phyloP scores from a whole-genome alignment of 306 rosid species.

The Pachyrhizus erosus region DNA sequence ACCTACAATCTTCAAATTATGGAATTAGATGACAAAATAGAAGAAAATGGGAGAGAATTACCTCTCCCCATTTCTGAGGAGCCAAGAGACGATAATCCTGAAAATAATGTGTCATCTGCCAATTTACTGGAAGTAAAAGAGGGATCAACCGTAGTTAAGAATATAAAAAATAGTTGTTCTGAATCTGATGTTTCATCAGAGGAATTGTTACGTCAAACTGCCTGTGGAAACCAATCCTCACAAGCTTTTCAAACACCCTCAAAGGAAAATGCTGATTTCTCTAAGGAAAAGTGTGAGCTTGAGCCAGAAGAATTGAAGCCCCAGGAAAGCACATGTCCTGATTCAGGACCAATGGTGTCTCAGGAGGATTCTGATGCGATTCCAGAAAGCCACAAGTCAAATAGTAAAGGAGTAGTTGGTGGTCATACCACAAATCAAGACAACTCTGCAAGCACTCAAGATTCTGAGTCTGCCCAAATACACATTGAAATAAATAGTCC shows the following conservation, averaged over 20 bases:
- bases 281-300: slow-evolving; percentile 42
- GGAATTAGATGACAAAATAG: slow-evolving; percentile 49
- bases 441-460: slow-evolving; percentile 51
- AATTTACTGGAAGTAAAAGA: slow-evolving; percentile 49
- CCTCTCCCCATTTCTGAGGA: slow-evolving; percentile 52
- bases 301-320: slow-evolving; percentile 59
- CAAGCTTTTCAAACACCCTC: slow-evolving; percentile 52
- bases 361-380: slow-evolving; percentile 44
- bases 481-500: slow-evolving; percentile 51
- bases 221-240: slow-evolving; percentile 49
- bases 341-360: slow-evolving; percentile 41
- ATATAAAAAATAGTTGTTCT: slow-evolving; percentile 36
- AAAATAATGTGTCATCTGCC: slow-evolving; percentile 39
- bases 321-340: slow-evolving; percentile 44
- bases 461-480: slow-evolving; percentile 52
- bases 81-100: slow-evolving; percentile 40
- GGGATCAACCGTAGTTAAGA: slow-evolving; percentile 48
- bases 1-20: slow-evolving; percentile 37
- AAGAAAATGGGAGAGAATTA: slow-evolving; percentile 42
- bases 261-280: slow-evolving; percentile 47
- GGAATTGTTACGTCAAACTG: slow-evolving; percentile 44
- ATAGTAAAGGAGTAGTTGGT: slow-evolving; percentile 43
- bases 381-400: slow-evolving; percentile 52
- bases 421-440: slow-evolving; percentile 46
- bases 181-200: slow-evolving; percentile 47